A percentile compares a stretch with the other conserved stretches of the same genome.
Conservation (phyloP, 768 basidiomycete species). For the Favolaschia claudopus region DNA sequence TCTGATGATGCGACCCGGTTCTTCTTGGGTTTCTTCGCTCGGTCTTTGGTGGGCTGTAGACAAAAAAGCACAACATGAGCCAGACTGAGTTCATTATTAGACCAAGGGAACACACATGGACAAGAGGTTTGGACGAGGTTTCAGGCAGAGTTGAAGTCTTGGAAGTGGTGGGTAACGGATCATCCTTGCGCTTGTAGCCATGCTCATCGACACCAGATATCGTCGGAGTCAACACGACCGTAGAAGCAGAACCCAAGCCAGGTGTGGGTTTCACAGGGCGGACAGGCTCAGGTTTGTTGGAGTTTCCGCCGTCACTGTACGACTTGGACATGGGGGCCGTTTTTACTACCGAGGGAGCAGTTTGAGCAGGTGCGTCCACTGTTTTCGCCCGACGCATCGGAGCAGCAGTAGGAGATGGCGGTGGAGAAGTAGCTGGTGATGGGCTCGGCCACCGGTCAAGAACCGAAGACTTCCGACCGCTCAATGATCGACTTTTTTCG, state of each 20-base stretch:
- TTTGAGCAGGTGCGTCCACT: conserved; percentile 31
- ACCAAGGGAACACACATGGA: conserved; percentile 90
- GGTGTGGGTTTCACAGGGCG: conserved; percentile 41
- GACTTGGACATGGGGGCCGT: conserved; percentile 19
- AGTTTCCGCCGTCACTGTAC: conserved; percentile 22
- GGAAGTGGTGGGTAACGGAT: conserved; percentile 31
- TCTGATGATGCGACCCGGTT: conserved; percentile 32
- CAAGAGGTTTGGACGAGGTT: conserved; percentile 72
- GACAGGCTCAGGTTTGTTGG: conserved; percentile 30
- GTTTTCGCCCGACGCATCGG: conserved; percentile 31
- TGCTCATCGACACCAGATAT: conserved; percentile 52
- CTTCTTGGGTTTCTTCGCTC: conserved; percentile 74
- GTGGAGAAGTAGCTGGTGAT: conserved; percentile 43
- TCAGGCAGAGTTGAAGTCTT: conserved; percentile 44
- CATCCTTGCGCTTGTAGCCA: conserved; percentile 47
- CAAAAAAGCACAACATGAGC: conserved; percentile 40
- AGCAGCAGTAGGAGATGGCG: conserved; percentile 38
- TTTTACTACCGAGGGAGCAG: not conserved
- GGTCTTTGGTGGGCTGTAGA: conserved; percentile 75
- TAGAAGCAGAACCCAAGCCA: conserved; percentile 77
- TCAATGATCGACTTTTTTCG: conserved; percentile 40
- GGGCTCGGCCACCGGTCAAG: conserved; percentile 74
- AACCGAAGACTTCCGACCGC: conserved; percentile 59
- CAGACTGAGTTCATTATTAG: conserved; percentile 55
- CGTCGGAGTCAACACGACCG: conserved; percentile 65